These are phyloP conservation scores for Anisodus tanguticus DNA, from an alignment of 257 asterid genomes.

Conservation along the genomic window DNA sequence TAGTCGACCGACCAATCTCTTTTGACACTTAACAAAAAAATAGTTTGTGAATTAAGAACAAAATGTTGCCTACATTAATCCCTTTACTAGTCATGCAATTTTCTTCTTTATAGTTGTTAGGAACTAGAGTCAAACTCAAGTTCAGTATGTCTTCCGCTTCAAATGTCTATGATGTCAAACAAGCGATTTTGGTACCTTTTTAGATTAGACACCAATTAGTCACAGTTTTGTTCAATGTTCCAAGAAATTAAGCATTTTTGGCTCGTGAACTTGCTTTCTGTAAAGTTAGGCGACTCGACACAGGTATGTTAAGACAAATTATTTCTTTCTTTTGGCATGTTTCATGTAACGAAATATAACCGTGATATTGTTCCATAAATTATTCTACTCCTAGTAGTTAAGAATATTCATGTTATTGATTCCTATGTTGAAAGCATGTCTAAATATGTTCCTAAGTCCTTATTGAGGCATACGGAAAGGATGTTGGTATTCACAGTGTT, in stretches of 20 bases:
- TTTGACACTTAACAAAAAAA: conserved; percentile 32
- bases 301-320: neutral
- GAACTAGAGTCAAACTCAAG: neutral
- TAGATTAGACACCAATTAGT: conserved; percentile 28
- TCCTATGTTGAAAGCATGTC: too few relatives aligned
- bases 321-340: too few relatives aligned
- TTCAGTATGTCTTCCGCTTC: neutral
- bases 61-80: conserved; percentile 14
- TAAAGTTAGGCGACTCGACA: too few relatives aligned
- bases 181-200: conserved; percentile 18
- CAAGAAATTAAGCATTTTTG: conserved; percentile 14
- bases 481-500: too few relatives aligned
- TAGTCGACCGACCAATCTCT: conserved; percentile 45
- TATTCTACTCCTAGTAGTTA: too few relatives aligned
- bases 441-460: too few relatives aligned
- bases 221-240: conserved; percentile 24
- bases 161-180: conserved; percentile 17
- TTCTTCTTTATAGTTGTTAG: conserved; percentile 9
- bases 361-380: too few relatives aligned
- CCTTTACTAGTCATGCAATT: neutral
- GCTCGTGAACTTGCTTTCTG: conserved; percentile 25
- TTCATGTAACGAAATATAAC: too few relatives aligned
- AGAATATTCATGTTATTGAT: too few relatives aligned
- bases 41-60: neutral
- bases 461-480: too few relatives aligned